phyloP scores from a whole-genome alignment of 2,329 filamentous ascomycete species.

The Aspergillus quadrilineatus region DNA sequence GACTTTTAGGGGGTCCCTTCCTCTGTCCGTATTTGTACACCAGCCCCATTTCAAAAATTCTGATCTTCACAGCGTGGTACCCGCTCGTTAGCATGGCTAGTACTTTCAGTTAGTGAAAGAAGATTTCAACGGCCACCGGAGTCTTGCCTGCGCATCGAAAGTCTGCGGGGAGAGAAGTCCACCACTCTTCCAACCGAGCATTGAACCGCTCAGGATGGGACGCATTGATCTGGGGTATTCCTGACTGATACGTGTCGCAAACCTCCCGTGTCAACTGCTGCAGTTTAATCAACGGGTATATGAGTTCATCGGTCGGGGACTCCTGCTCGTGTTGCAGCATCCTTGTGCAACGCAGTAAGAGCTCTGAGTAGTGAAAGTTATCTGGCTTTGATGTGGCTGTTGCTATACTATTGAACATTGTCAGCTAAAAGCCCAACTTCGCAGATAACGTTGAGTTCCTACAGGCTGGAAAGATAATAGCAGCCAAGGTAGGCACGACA shows the following conservation, averaged over 20 bases:
- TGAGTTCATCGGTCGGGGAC: background rate
- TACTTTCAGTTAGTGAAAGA: background rate
- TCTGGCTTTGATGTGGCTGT: conserved; percentile 1
- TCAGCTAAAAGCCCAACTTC: background rate
- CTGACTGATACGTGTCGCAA: background rate
- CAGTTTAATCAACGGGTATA: conserved; percentile 2
- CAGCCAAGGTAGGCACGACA: conserved; percentile 2
- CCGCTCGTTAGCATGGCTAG: background rate
- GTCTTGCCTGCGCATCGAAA: background rate
- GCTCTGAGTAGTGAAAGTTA: background rate
- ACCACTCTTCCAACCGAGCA: background rate
- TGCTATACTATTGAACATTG: background rate
- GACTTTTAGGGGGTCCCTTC: background rate
- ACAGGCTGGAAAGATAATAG: conserved; percentile 7
- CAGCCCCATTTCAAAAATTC: conserved; percentile 1
- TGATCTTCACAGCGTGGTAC: background rate
- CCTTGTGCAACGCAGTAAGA: background rate
- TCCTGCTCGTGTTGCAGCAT: background rate
- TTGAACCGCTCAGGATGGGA: background rate
- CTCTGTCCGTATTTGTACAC: conserved; percentile 1
- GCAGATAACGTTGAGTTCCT: background rate
- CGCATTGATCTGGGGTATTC: background rate
- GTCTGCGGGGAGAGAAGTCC: background rate
- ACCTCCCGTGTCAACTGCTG: background rate
- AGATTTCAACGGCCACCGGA: background rate